Evolutionary conservation across 2,329 filamentous ascomycete genomes (phyloP).

Genomic region (Fusarium sp.): DNA sequence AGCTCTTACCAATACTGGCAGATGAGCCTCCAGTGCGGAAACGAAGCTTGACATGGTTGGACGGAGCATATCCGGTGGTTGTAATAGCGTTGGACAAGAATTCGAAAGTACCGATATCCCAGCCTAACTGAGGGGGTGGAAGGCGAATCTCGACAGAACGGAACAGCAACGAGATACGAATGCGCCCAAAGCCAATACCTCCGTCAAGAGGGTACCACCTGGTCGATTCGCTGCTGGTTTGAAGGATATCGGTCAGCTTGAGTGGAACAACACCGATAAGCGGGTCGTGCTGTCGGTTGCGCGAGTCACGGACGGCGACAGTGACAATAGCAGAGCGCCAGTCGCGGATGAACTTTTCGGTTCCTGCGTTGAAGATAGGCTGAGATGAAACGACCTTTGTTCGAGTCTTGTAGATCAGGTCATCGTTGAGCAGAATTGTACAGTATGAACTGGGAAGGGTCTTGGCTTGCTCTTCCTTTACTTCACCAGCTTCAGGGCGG

Average conservation of each 20-base stretch:
- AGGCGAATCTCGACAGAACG: slow-evolving; percentile 87
- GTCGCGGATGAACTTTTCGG: slow-evolving; percentile 90
- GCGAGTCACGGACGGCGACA: slow-evolving; percentile 86
- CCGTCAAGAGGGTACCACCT: slow-evolving; percentile 97
- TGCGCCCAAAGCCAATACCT: slow-evolving; percentile 89
- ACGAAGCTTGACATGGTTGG: slow-evolving; percentile 78
- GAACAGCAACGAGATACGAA: slow-evolving; percentile 90
- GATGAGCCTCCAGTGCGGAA: slow-evolving; percentile 87
- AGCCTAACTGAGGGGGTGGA: slow-evolving; percentile 87
- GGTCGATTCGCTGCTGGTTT: slow-evolving; percentile 86
- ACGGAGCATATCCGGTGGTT: slow-evolving; percentile 69
- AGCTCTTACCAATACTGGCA: slow-evolving; percentile 72
- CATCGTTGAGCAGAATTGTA: slow-evolving; percentile 89
- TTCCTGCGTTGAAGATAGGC: slow-evolving; percentile 97
- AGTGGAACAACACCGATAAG: slow-evolving; percentile 92
- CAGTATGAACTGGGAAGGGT: slow-evolving; percentile 91
- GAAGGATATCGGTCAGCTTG: slow-evolving; percentile 86
- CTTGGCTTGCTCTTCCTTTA: slow-evolving; percentile 83
- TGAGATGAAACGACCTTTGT: slow-evolving; percentile 93
- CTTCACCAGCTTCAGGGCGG: slow-evolving; percentile 81
- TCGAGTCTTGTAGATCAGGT: slow-evolving; percentile 92
- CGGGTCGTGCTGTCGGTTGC: slow-evolving; percentile 92
- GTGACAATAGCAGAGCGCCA: slow-evolving; percentile 91
- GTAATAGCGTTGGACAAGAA: slow-evolving; percentile 79
- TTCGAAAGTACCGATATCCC: slow-evolving; percentile 95